Base-by-base conservation (phyloP, 257 asterid genomes). In the Misopates orontium region DNA sequence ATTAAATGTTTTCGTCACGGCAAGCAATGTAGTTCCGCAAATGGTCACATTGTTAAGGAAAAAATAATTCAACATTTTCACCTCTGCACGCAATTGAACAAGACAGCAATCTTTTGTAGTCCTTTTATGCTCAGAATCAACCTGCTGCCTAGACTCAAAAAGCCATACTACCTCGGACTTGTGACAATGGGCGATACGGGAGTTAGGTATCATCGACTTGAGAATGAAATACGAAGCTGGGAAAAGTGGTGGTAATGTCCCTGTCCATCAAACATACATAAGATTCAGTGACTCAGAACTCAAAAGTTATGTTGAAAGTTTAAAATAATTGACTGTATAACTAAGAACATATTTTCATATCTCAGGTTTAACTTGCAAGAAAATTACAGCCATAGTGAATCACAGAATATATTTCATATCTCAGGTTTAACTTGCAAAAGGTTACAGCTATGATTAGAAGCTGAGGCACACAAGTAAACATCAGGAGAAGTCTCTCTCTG, bases 171-270 rank as follows among this genome's bases (percentile, higher is more conserved):
- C 44, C 66, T 18, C 9, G 12, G 24, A 55, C 52, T 64, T 61
- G 57, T 22, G 58, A 36, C 67, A 4, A 17, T n/a, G 52, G 64
- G 58, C 19, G 24, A 1, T 42, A 36, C 45, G 17, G 8, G 21
- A 49, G 70, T 77, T 75, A 90, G 60, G 87, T 71, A 65, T 90
- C 97, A 41, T 84, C 91, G 14, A 87, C 97, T 78, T 85, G 90
- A 22, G 97, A 87, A 73, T 90, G 90, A 80, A 90, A 90, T 17
- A 90, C 95, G 23, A 90, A 90, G 81, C 97, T 90, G 11, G 95
- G 96, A 77, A 87, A 87, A 48, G 96, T 85, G 65, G 97, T 90
- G 15, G 97, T 90, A 24, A 90, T 90, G 83, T 90, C 96, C 60
- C 93, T 90, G 90, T 62, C 36, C 70, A 75, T 9, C 32, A 68